Percentiles rank a stretch among this genome's conserved stretches.
phyloP scores from a whole-genome alignment of 371 early-diverging fungal species.

The Coemansia linderi region DNA sequence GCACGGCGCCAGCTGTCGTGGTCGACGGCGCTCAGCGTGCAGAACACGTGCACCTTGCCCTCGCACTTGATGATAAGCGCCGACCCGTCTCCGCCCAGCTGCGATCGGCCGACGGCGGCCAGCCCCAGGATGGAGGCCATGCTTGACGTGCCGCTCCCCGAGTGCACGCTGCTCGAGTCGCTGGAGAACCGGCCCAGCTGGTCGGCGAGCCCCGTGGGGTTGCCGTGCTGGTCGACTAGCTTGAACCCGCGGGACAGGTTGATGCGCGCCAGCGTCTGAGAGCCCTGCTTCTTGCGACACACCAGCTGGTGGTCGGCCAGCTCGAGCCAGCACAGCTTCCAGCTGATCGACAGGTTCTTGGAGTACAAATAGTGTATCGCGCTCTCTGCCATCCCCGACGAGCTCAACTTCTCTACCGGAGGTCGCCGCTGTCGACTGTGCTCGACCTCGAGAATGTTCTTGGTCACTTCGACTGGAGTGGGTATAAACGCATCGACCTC shows the following conservation, averaged over 20 bases:
- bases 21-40: constrained; percentile 38
- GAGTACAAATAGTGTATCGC: constrained; percentile 40
- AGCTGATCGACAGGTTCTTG: constrained; percentile 32
- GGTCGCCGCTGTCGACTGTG: not conserved
- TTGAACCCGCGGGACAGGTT: constrained; percentile 32
- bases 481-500: constrained; percentile 30
- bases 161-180: constrained; percentile 3
- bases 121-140: constrained; percentile 12
- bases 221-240: constrained; percentile 33
- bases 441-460: constrained; percentile 2
- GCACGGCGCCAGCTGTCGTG: constrained; percentile 40
- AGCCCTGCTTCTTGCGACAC: constrained; percentile 19
- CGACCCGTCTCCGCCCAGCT: constrained; percentile 32
- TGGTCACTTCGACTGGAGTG: constrained; percentile 1
- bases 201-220: not conserved
- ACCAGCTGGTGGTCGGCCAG: constrained; percentile 29
- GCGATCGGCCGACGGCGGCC: constrained; percentile 15
- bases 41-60: constrained; percentile 33
- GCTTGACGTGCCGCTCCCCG: not conserved
- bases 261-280: constrained; percentile 9
- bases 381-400: constrained; percentile 32
- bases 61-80: constrained; percentile 38
- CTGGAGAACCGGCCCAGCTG: constrained; percentile 7
- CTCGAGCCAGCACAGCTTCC: constrained; percentile 48
- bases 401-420: not conserved